Conservation (phyloP, 1,284 basidiomycete species). For the Tilletia walkeri region DNA sequence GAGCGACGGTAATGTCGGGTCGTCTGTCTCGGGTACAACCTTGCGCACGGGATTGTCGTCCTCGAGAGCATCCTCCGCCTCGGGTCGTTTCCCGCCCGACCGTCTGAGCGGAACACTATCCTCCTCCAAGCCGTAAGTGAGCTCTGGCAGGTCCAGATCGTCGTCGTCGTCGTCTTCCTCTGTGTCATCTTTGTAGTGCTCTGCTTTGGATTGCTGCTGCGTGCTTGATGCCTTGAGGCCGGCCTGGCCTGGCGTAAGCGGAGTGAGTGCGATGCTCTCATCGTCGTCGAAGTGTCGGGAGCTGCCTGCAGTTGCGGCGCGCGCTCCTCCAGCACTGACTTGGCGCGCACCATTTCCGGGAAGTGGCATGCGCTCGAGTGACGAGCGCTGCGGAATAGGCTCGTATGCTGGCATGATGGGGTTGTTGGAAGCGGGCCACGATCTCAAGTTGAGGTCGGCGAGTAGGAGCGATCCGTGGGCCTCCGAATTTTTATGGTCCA, state of each 20-base stretch:
- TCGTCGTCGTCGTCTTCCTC: slow-evolving; percentile 9
- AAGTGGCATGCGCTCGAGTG: not conserved
- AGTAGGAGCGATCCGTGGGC: too few relatives aligned
- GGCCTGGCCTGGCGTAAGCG: not conserved
- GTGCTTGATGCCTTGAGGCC: not conserved
- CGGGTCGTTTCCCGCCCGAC: slow-evolving; percentile 3
- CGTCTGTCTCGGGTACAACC: slow-evolving; percentile 62
- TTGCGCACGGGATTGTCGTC: slow-evolving; percentile 42
- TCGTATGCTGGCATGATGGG: not conserved
- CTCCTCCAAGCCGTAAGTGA: not conserved
- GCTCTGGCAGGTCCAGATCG: slow-evolving; percentile 14
- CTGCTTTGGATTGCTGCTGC: not conserved
- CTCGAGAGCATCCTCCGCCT: not conserved
- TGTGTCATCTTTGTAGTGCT: not conserved
- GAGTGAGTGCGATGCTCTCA: not conserved
- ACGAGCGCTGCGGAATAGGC: slow-evolving; percentile 9
- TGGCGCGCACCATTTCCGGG: not conserved
- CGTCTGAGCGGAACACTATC: not conserved
- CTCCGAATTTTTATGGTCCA: too few relatives aligned
- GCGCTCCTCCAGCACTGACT: not conserved
- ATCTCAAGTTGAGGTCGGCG: too few relatives aligned
- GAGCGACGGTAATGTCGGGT: slow-evolving; percentile 60
- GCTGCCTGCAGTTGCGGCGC: not conserved
- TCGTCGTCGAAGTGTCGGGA: not conserved
- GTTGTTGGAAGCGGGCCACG: too few relatives aligned